phyloP scores from a whole-genome alignment of 306 rosid genomes.

The Dalbergia cultrata region DNA sequence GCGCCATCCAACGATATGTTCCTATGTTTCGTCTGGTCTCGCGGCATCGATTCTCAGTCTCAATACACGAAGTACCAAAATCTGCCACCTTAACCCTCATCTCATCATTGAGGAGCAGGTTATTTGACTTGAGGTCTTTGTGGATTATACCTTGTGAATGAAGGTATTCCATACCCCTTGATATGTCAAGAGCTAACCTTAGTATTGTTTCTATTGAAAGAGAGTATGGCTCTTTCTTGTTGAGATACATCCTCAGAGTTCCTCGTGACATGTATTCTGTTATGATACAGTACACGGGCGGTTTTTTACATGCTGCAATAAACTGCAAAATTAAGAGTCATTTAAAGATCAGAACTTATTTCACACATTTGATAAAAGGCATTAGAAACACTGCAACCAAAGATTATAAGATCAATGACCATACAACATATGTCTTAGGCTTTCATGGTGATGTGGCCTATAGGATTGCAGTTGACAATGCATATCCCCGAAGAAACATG shows the following conservation, averaged over 20 bases:
- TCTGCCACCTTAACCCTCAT: conserved; percentile 99
- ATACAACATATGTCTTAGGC: not conserved
- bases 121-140: conserved; percentile 91
- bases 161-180: conserved; percentile 97
- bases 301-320: conserved; percentile 97
- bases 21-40: conserved; percentile 98
- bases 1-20: conserved; percentile 99
- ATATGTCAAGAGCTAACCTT: conserved; percentile 95
- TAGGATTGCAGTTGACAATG: no score
- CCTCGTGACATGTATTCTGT: conserved; percentile 99
- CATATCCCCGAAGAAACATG: no score
- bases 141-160: conserved; percentile 98
- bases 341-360: conserved; percentile 24
- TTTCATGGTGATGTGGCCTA: no score
- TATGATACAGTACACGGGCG: conserved; percentile 94
- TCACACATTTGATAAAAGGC: not conserved
- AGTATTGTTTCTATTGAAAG: conserved; percentile 87
- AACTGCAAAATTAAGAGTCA: conserved; percentile 63
- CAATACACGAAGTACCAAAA: conserved; percentile 98
- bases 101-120: conserved; percentile 93
- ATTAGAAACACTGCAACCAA: conserved; percentile 1
- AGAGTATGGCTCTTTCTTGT: conserved; percentile 98
- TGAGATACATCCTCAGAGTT: conserved; percentile 95
- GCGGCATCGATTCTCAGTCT: conserved; percentile 84
- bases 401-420: not conserved